Percentiles rank a stretch among this genome's conserved stretches.
These are phyloP conservation scores for Talaromyces verruculosus DNA, from an alignment of 2,329 filamentous ascomycete species.

Conservation along the genomic window DNA sequence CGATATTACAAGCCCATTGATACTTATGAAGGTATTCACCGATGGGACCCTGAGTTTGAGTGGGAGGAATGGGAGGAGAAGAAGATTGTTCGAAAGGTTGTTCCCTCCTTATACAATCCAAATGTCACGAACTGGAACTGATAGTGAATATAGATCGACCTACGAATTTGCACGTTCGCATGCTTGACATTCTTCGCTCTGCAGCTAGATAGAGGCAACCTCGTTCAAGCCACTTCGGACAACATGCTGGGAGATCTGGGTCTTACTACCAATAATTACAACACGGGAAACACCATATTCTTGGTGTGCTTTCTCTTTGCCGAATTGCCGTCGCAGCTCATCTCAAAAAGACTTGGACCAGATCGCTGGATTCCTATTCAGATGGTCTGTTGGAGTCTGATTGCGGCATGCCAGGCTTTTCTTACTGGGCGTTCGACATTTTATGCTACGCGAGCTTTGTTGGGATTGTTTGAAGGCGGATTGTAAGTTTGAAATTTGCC, in stretches of 20 bases:
- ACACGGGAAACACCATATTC: constrained; percentile 46
- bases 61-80: constrained; percentile 49
- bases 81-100: constrained; percentile 40
- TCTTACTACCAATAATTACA: constrained; percentile 52
- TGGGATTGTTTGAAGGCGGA: constrained; percentile 56
- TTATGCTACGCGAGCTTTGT: constrained; percentile 47
- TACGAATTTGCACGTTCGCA: constrained; percentile 43
- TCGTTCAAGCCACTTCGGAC: constrained; percentile 61
- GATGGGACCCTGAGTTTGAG: constrained; percentile 49
- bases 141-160: constrained; percentile 36
- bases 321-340: constrained; percentile 57
- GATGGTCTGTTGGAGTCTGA: constrained; percentile 58
- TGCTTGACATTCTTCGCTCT: constrained; percentile 65
- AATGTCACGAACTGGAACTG: background rate
- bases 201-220: constrained; percentile 64
- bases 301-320: constrained; percentile 40
- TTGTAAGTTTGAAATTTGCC: constrained; percentile 51
- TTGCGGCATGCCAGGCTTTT: constrained; percentile 54
- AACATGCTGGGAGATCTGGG: constrained; percentile 54
- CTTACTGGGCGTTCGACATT: constrained; percentile 47
- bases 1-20: constrained; percentile 42
- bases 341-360: constrained; percentile 54
- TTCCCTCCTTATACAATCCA: background rate
- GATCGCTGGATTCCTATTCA: constrained; percentile 60
- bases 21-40: constrained; percentile 50